These are phyloP conservation scores for Xerocomus spinulosus DNA, from an alignment of 768 basidiomycete species.

Conservation along the genomic window DNA sequence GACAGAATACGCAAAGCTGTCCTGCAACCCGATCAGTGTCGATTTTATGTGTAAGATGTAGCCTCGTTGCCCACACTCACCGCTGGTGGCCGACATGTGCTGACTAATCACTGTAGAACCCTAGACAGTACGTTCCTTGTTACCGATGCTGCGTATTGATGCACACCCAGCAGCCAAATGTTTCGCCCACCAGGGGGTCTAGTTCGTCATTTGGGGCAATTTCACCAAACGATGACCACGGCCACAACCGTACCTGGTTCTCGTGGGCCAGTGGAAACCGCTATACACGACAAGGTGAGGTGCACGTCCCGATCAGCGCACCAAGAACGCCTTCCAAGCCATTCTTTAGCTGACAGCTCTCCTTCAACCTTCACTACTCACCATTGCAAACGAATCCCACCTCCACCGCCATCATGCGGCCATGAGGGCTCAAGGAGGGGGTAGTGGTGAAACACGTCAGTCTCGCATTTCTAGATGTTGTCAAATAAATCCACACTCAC, in stretches of 20 bases:
- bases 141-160: constrained; percentile 22
- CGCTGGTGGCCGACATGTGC: not conserved
- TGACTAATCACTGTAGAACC: no score
- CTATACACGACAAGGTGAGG: constrained; percentile 57
- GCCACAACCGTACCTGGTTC: constrained; percentile 21
- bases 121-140: constrained; percentile 9
- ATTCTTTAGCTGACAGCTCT: constrained; percentile 52
- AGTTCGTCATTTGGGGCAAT: constrained; percentile 18
- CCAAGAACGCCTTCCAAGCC: constrained; percentile 20
- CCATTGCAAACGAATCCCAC: constrained; percentile 77
- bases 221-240: constrained; percentile 28
- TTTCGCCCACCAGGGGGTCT: constrained; percentile 19
- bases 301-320: constrained; percentile 18
- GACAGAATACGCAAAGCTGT: no score
- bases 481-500: constrained; percentile 18
- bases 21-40: not conserved
- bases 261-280: constrained; percentile 50
- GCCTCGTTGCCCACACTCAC: constrained; percentile 15
- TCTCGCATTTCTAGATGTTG: constrained; percentile 21
- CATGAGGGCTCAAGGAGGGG: constrained; percentile 67
- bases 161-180: constrained; percentile 21
- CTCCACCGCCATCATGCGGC: constrained; percentile 81
- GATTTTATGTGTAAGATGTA: constrained; percentile 6
- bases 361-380: constrained; percentile 59
- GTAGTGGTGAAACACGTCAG: constrained; percentile 79